phyloP scores from a whole-genome alignment of 257 asterid genomes.

The Nicotiana obtusifolia region DNA sequence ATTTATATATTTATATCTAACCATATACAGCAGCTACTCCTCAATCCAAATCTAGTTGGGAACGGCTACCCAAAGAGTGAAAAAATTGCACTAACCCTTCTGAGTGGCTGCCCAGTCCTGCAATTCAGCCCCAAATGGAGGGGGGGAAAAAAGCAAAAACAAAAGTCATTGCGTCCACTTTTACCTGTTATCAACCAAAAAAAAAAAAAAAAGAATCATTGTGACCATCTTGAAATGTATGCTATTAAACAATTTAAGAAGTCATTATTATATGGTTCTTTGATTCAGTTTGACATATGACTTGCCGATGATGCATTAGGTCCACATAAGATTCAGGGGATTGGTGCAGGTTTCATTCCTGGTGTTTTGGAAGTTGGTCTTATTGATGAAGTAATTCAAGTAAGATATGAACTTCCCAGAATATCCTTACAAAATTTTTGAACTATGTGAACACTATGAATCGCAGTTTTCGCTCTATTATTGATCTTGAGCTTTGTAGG shows the following conservation, averaged over 20 bases:
- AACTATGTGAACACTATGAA: neutral
- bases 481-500: neutral
- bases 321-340: slow-evolving; percentile 96
- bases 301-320: slow-evolving; percentile 41
- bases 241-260: neutral
- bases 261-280: neutral
- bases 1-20: neutral
- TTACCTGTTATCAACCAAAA: too few species aligned
- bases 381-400: slow-evolving; percentile 87
- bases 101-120: neutral
- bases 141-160: too few species aligned
- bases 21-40: neutral
- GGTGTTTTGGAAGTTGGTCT: slow-evolving; percentile 71
- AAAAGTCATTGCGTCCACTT: too few species aligned
- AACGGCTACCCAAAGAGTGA: neutral
- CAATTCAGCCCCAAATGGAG: neutral
- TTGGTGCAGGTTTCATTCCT: slow-evolving; percentile 94
- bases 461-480: neutral
- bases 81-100: neutral
- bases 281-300: slow-evolving; percentile 12
- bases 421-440: neutral
- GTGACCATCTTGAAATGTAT: neutral
- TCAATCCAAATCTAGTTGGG: neutral
- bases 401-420: slow-evolving; percentile 25
- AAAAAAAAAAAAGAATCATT: neutral